A percentile compares a stretch with the other conserved stretches of the same genome.
Conservation (phyloP, 2,329 filamentous ascomycete genomes). For the Paecilomyces niveus region DNA sequence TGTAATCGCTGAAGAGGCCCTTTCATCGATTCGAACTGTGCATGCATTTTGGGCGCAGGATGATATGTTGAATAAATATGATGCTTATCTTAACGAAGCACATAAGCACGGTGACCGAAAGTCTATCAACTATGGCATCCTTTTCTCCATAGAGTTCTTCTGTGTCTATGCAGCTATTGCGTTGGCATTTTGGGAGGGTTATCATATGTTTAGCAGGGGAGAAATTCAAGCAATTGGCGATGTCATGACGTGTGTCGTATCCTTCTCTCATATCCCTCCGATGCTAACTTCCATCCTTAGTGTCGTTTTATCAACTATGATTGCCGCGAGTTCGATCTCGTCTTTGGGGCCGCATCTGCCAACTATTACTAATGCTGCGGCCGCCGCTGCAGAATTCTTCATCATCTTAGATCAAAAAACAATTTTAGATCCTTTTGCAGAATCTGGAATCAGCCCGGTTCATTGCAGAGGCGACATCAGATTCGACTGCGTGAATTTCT, state of each 20-base stretch:
- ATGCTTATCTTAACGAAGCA: slow-evolving; percentile 63
- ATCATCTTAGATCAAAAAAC: slow-evolving; percentile 85
- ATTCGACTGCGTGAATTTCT: slow-evolving; percentile 76
- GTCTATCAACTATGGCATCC: slow-evolving; percentile 64
- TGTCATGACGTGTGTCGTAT: no score
- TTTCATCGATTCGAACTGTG: slow-evolving; percentile 87
- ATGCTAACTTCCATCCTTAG: slow-evolving; percentile 89
- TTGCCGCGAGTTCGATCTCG: slow-evolving; percentile 81
- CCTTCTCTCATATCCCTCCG: no score
- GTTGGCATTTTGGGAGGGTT: no score
- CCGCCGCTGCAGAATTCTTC: slow-evolving; percentile 85
- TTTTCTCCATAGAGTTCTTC: slow-evolving; percentile 82
- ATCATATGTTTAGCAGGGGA: no score
- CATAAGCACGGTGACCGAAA: slow-evolving; percentile 69
- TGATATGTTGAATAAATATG: slow-evolving; percentile 81
- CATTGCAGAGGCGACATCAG: slow-evolving; percentile 70
- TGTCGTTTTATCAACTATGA: slow-evolving; percentile 86
- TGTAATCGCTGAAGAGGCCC: slow-evolving; percentile 93
- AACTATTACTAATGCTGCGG: slow-evolving; percentile 74
- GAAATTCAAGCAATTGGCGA: no score
- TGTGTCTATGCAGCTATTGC: slow-evolving; percentile 78
- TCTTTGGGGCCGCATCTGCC: slow-evolving; percentile 78
- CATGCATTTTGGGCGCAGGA: slow-evolving; percentile 90
- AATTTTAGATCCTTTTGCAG: slow-evolving; percentile 69
- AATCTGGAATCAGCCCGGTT: slow-evolving; percentile 65